Percentiles rank a stretch among this genome's conserved stretches.
These are phyloP conservation scores for Aurantiochytrium sp. DNA, from an alignment of 108 stramenopile genomes.

Conservation along the genomic window DNA sequence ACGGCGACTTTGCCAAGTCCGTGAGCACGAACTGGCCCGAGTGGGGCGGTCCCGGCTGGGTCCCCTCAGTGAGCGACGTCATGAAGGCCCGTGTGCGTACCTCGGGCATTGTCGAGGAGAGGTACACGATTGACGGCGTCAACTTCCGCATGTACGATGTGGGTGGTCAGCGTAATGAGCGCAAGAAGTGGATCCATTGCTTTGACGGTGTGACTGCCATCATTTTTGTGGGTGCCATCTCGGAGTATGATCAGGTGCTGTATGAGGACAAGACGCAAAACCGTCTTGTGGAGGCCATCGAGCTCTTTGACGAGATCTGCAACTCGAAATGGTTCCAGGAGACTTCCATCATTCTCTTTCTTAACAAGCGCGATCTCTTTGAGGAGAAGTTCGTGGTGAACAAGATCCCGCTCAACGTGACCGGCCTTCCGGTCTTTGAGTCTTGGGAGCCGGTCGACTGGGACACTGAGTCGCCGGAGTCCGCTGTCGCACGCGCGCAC, in stretches of 20 bases:
- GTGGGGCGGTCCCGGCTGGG: constrained; percentile 65
- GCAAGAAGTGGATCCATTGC: constrained; percentile 55
- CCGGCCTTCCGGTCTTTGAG: constrained; percentile 52
- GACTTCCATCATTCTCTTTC: constrained; percentile 66
- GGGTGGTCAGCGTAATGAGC: constrained; percentile 51
- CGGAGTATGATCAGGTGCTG: constrained; percentile 90
- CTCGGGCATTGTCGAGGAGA: constrained; percentile 73
- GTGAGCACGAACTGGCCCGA: constrained; percentile 19
- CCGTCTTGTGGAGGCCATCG: constrained; percentile 90
- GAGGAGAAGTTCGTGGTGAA: constrained; percentile 46
- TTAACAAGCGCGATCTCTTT: constrained; percentile 65
- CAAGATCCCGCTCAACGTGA: background rate
- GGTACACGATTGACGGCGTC: background rate
- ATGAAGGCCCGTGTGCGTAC: constrained; percentile 89
- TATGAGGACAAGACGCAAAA: constrained; percentile 89
- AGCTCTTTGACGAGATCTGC: constrained; percentile 77
- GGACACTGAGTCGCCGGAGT: constrained; percentile 40
- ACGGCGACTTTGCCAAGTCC: constrained; percentile 3
- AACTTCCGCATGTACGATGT: constrained; percentile 47
- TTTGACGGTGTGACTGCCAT: constrained; percentile 92
- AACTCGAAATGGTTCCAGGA: constrained; percentile 57
- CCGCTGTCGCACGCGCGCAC: constrained; percentile 72
- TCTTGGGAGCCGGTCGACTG: constrained; percentile 43
- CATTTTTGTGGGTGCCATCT: constrained; percentile 91
- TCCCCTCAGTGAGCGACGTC: constrained; percentile 82